Evolutionary conservation across 2,329 filamentous ascomycete genomes (phyloP).

Genomic region (Trichoderma sp.): DNA sequence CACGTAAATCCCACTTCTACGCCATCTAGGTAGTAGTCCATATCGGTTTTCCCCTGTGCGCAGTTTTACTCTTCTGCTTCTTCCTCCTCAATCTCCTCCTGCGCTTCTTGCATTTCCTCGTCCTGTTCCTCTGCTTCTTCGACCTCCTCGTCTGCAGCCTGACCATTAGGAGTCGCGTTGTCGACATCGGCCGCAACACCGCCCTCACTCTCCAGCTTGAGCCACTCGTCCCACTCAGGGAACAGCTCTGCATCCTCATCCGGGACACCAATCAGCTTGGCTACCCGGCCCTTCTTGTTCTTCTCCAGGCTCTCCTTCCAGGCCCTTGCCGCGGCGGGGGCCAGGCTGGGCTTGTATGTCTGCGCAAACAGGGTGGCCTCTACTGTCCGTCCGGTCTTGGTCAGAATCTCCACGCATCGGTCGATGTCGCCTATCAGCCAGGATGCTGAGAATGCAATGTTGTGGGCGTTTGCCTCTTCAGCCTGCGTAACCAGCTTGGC

Average conservation of each 20-base stretch:
- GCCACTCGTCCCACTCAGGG: slow-evolving; percentile 92
- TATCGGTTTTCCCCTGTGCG: slow-evolving; percentile 29
- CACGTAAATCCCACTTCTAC: slow-evolving; percentile 30
- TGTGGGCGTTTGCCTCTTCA: slow-evolving; percentile 76
- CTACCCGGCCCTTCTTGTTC: slow-evolving; percentile 80
- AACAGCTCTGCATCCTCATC: slow-evolving; percentile 86
- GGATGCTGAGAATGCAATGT: slow-evolving; percentile 86
- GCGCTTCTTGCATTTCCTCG: slow-evolving; percentile 34
- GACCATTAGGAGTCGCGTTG: slow-evolving; percentile 23
- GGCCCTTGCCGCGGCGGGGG: slow-evolving; percentile 65
- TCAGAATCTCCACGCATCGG: slow-evolving; percentile 77
- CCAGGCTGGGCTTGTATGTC: slow-evolving; percentile 86
- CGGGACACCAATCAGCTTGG: slow-evolving; percentile 80
- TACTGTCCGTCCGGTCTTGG: slow-evolving; percentile 74
- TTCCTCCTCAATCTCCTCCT: slow-evolving; percentile 33
- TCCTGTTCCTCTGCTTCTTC: slow-evolving; percentile 32
- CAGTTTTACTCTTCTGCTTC: slow-evolving; percentile 34
- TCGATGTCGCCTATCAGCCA: slow-evolving; percentile 86
- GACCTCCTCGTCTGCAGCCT: slow-evolving; percentile 31
- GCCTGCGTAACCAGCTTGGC: slow-evolving; percentile 73
- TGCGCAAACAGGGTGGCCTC: slow-evolving; percentile 92
- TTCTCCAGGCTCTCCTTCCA: slow-evolving; percentile 89
- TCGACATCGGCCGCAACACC: slow-evolving; percentile 40
- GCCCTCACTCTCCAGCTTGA: slow-evolving; percentile 77
- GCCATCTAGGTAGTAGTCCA: slow-evolving; percentile 28